A percentile compares a stretch with the other conserved stretches of the same genome.
Evolutionary conservation across 768 basidiomycete genomes (phyloP).

Genomic region (Trametes sanguinea): DNA sequence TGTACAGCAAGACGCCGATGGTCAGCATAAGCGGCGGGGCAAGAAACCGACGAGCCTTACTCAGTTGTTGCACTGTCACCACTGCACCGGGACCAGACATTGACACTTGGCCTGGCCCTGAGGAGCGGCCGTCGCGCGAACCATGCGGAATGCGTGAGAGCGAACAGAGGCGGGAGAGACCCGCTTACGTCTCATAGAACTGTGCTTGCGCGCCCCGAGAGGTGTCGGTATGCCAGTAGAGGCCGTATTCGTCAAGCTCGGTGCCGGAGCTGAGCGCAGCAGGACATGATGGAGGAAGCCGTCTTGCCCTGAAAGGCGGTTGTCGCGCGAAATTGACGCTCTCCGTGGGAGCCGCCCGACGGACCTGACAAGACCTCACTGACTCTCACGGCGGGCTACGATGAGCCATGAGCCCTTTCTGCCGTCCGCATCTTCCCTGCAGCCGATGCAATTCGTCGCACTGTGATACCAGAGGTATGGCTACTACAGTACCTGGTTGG

Average conservation of each 20-base stretch:
- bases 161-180: neutral
- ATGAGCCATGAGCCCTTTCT: neutral
- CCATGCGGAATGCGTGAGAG: neutral
- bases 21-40: neutral
- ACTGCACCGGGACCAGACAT: conserved; percentile 2
- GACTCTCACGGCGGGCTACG: neutral
- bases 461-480: neutral
- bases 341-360: conserved; percentile 5
- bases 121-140: conserved; percentile 2
- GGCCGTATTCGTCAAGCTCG: conserved; percentile 11
- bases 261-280: conserved; percentile 11
- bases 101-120: conserved; percentile 9
- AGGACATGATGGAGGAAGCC: conserved; percentile 9
- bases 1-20: neutral
- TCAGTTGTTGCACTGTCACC: neutral
- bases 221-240: conserved; percentile 4
- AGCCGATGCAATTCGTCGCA: neutral
- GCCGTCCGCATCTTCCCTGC: neutral
- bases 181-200: conserved; percentile 2
- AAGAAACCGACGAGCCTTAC: neutral
- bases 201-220: conserved; percentile 2
- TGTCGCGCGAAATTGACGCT: conserved; percentile 10
- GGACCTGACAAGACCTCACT: neutral
- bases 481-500: neutral
- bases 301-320: conserved; percentile 10